Conservation (phyloP, 805 yeast genomes). For the Saccharomycopsis sp. region DNA sequence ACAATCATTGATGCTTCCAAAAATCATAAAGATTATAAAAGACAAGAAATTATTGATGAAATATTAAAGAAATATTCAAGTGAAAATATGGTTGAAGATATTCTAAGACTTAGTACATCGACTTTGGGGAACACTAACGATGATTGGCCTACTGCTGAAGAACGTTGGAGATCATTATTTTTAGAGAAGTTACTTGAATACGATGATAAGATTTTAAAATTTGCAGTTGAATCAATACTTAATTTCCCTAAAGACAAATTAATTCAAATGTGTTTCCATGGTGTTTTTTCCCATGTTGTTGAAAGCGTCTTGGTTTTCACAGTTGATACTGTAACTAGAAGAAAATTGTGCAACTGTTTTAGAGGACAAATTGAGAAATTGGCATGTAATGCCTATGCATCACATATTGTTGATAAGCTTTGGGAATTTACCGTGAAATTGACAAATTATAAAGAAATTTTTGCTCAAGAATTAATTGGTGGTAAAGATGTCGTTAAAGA, state of each 20-base stretch:
- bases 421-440: conserved; percentile 75
- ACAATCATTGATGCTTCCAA: conserved; percentile 61
- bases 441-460: conserved; percentile 79
- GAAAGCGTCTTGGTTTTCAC: conserved; percentile 55
- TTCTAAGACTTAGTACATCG: conserved; percentile 56
- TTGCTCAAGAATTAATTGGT: conserved; percentile 59
- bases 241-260: conserved; percentile 55
- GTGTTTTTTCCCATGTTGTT: conserved; percentile 85
- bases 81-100: conserved; percentile 45
- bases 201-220: conserved; percentile 51
- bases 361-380: conserved; percentile 50
- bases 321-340: conserved; percentile 47
- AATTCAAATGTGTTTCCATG: conserved; percentile 74
- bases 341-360: conserved; percentile 61
- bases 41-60: conserved; percentile 49
- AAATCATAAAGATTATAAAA: conserved; percentile 48
- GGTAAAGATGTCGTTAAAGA: conserved; percentile 68
- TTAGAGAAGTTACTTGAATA: conserved; percentile 66
- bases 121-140: conserved; percentile 77
- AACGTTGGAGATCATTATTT: conserved; percentile 70
- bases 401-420: conserved; percentile 79
- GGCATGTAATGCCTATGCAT: conserved; percentile 82
- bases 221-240: conserved; percentile 54
- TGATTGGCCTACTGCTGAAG: conserved; percentile 91
- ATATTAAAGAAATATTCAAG: conserved; percentile 37